Evolutionary conservation across 2,329 filamentous ascomycete genomes (phyloP).

Genomic region (Fusarium sublunatum): DNA sequence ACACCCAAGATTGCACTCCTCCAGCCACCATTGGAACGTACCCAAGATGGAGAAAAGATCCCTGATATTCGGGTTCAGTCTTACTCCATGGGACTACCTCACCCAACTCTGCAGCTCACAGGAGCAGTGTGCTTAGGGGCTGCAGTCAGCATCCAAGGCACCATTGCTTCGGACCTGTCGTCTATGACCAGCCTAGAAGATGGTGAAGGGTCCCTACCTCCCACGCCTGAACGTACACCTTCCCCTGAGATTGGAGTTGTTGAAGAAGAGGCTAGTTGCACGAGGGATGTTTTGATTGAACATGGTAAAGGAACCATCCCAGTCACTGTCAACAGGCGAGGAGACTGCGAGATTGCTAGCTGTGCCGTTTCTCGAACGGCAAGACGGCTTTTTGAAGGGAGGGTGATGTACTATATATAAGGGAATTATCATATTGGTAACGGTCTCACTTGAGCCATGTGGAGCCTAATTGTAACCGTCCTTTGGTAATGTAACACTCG

Average conservation of each 20-base stretch:
- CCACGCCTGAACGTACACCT: slow-evolving; percentile 26
- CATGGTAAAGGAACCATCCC: slow-evolving; percentile 48
- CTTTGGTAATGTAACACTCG: no score
- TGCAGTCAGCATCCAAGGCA: slow-evolving; percentile 56
- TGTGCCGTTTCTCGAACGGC: slow-evolving; percentile 49
- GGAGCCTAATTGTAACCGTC: no score
- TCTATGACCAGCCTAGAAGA: background rate
- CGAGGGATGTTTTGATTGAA: slow-evolving; percentile 33
- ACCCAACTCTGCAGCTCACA: slow-evolving; percentile 64
- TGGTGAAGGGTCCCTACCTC: slow-evolving; percentile 28
- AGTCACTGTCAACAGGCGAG: slow-evolving; percentile 22
- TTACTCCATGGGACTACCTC: slow-evolving; percentile 62
- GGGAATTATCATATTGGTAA: no score
- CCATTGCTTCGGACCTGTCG: slow-evolving; percentile 50
- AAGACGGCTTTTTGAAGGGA: slow-evolving; percentile 49
- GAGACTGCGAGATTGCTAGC: slow-evolving; percentile 39
- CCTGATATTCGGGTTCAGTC: slow-evolving; percentile 58
- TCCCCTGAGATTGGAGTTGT: slow-evolving; percentile 28
- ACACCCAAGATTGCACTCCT: slow-evolving; percentile 69
- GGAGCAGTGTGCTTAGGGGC: slow-evolving; percentile 61
- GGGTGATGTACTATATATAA: slow-evolving; percentile 45
- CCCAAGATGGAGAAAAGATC: background rate
- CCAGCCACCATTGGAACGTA: slow-evolving; percentile 33
- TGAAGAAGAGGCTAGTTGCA: background rate
- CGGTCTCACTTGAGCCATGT: no score